These are phyloP conservation scores for Paramarasmius palmivorus DNA, from an alignment of 1,284 basidiomycete genomes.

Conservation along the genomic window DNA sequence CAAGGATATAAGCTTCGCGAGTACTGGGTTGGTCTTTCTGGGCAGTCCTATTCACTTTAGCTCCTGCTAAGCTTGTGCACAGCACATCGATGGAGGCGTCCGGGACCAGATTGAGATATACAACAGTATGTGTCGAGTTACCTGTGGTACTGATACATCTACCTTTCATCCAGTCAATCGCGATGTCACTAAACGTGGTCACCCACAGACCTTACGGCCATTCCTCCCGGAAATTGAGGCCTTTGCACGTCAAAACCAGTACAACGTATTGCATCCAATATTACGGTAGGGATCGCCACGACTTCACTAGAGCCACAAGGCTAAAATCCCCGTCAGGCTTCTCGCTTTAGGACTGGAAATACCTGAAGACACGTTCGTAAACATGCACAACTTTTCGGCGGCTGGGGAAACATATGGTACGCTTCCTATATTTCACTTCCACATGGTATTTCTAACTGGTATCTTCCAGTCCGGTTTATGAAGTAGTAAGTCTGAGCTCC, in stretches of 20 bases:
- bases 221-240: slow-evolving; percentile 58
- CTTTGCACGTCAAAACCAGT: slow-evolving; percentile 53
- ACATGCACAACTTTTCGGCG: slow-evolving; percentile 47
- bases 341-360: slow-evolving; percentile 51
- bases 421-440: slow-evolving; percentile 4
- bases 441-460: slow-evolving; percentile 8
- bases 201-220: slow-evolving; percentile 51
- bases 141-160: neutral
- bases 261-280: slow-evolving; percentile 50
- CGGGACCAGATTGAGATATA: slow-evolving; percentile 60
- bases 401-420: slow-evolving; percentile 46
- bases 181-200: slow-evolving; percentile 40
- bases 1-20: slow-evolving; percentile 59
- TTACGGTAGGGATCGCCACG: slow-evolving; percentile 35
- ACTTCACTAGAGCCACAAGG: neutral
- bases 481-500: slow-evolving; percentile 34
- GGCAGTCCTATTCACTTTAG: slow-evolving; percentile 3
- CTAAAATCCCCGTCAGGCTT: neutral
- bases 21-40: slow-evolving; percentile 46
- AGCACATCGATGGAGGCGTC: slow-evolving; percentile 58
- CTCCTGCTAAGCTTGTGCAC: neutral
- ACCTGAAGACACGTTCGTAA: slow-evolving; percentile 52
- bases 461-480: slow-evolving; percentile 45
- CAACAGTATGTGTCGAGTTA: slow-evolving; percentile 38
- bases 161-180: slow-evolving; percentile 40